phyloP scores from a whole-genome alignment of 2,329 filamentous ascomycete genomes.

The Arachnomyces sp. region DNA sequence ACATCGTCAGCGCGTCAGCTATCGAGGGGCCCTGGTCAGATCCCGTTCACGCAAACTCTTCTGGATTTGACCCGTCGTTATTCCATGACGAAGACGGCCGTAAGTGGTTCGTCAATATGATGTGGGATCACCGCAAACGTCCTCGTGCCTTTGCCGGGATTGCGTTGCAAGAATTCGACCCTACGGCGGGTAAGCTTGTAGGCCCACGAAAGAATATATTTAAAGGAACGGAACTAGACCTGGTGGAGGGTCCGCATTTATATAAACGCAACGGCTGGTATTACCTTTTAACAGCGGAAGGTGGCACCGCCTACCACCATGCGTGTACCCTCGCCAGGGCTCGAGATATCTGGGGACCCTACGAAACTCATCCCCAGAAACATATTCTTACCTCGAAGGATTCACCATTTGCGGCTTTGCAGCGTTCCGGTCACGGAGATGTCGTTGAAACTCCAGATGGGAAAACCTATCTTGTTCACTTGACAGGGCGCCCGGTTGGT shows the following conservation, averaged over 20 bases:
- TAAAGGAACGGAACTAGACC: conserved; percentile 36
- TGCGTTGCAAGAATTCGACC: conserved; percentile 51
- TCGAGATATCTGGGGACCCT: conserved; percentile 40
- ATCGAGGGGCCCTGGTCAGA: conserved; percentile 38
- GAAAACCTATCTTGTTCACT: conserved; percentile 48
- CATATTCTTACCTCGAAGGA: conserved; percentile 36
- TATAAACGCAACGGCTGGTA: conserved; percentile 46
- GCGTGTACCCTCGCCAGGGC: conserved; percentile 45
- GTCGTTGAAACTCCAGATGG: conserved; percentile 49
- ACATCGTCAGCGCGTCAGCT: conserved; percentile 48
- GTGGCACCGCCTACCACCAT: conserved; percentile 45
- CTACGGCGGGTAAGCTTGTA: conserved; percentile 42
- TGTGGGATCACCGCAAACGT: conserved; percentile 47
- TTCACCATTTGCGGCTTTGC: conserved; percentile 42
- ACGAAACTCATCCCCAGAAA: conserved; percentile 36
- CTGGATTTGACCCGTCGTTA: conserved; percentile 48
- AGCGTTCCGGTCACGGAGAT: conserved; percentile 49
- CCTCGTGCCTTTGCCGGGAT: conserved; percentile 50
- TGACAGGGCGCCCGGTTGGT: conserved; percentile 45
- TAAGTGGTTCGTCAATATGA: conserved; percentile 54
- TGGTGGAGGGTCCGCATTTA: conserved; percentile 49
- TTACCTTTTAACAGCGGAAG: conserved; percentile 49
- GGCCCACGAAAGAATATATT: conserved; percentile 52
- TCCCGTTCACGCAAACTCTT: conserved; percentile 43
- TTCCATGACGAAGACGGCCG: conserved; percentile 47